Evolutionary conservation across 2,329 filamentous ascomycete genomes (phyloP), one percentile per base, ranked within the genome.

Genomic region (Colletotrichum sp.): DNA sequence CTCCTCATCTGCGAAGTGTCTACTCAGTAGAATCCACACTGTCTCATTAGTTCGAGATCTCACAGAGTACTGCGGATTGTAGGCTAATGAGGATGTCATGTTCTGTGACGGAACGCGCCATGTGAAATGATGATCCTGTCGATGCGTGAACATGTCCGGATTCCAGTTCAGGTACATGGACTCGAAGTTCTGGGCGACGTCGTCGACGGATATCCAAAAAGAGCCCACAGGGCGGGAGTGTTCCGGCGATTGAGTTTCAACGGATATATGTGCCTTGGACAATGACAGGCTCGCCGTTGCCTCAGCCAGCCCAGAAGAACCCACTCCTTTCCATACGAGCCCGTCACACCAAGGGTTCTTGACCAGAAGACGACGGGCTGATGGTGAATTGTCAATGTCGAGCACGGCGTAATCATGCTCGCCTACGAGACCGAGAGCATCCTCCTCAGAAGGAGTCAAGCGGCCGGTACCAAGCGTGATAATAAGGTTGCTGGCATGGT

Each of bases 101-200:
- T 85, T 88, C 57, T 85, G 83, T 24, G 89, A 86, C 12, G 91
- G 88, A 44, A 92, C 85, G 3, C 93, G 89, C 97, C 97, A 99
- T 3, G 90, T 89, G 81, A 99, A 98, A 84, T 99, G 97, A 72
- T 96, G 92, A 80, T 99, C 96, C 83, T 98, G 93, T 10, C 96
- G 93, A 82, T 94, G 87, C 3, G 88, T 88, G 85, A 99, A 99
- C 1, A 98, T 88, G 1, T 91, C 90, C 0, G 97, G 96, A 79
- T 98, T 98, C 97, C 97, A 99, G 85, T 99, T 99, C 71, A 99
- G 89, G 84, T 99, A 99, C 79, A 99, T 92, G 21, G 96, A 98
- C 83, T 99, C 96, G 78, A 98, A 99, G 82, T 98, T 93, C 81
- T 98, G 96, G 44, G 95, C 91, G 6, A 98, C 92, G 78, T 96